These are phyloP conservation scores for Diaporthe capsici DNA, from an alignment of 2,329 filamentous ascomycete genomes.

Conservation along the genomic window DNA sequence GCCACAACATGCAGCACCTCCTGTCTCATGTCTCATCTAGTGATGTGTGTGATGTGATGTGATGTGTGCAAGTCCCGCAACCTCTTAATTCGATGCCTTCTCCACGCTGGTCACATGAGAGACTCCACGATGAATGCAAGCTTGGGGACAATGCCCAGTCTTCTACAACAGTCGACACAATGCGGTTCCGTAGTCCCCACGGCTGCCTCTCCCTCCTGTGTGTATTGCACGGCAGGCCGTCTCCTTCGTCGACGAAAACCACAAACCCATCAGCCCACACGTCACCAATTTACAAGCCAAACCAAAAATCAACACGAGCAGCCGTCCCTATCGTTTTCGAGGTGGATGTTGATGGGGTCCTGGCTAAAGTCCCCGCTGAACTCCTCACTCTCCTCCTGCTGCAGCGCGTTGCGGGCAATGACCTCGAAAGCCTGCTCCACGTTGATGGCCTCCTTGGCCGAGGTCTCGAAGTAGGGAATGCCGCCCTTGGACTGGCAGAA, in stretches of 20 bases:
- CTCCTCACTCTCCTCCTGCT: conserved; percentile 97
- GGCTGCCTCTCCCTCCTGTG: background rate
- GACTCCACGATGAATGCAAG: conserved; percentile 23
- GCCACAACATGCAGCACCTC: conserved; percentile 24
- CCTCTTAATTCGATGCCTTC: background rate
- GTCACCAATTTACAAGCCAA: background rate
- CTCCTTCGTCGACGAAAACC: background rate
- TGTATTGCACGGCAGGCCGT: background rate
- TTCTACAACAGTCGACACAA: conserved; percentile 18
- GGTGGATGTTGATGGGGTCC: conserved; percentile 98
- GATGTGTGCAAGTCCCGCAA: conserved; percentile 21
- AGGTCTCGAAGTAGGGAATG: conserved; percentile 99
- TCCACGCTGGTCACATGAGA: conserved; percentile 21
- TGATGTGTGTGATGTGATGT: conserved; percentile 4
- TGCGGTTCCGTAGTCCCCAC: background rate
- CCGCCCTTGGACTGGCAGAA: conserved; percentile 98
- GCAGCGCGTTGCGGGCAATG: conserved; percentile 94
- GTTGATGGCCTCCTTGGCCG: conserved; percentile 98
- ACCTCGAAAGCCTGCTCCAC: conserved; percentile 90
- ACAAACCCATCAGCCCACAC: background rate
- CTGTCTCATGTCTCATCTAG: conserved; percentile 14
- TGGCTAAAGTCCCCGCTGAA: conserved; percentile 93
- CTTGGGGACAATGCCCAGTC: background rate
- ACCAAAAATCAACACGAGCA: conserved; percentile 83
- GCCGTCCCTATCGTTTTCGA: conserved; percentile 92